These are phyloP conservation scores for Collybiopsis confluens DNA, from an alignment of 768 basidiomycete species.

Conservation along the genomic window DNA sequence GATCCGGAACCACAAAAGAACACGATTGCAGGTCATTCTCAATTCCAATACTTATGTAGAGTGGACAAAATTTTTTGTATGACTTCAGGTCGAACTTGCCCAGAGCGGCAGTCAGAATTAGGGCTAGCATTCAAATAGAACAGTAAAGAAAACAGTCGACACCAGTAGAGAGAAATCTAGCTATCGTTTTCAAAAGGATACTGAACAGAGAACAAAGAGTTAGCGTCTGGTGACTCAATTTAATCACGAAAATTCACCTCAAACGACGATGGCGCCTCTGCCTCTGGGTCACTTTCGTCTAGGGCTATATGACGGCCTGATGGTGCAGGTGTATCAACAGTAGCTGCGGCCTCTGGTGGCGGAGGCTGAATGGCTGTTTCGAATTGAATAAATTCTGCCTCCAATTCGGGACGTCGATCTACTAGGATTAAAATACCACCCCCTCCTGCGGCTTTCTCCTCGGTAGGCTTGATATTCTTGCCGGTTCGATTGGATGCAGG, in stretches of 20 bases:
- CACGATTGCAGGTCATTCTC: no score
- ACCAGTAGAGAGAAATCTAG: conserved; percentile 29
- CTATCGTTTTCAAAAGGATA: conserved; percentile 74
- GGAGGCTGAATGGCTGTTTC: conserved; percentile 30
- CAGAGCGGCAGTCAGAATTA: no score
- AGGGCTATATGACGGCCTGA: conserved; percentile 60
- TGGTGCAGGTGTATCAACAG: conserved; percentile 26
- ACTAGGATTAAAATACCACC: conserved; percentile 84
- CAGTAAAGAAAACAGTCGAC: not conserved
- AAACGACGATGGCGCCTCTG: conserved; percentile 73
- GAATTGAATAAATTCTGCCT: conserved; percentile 69
- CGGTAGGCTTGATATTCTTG: conserved; percentile 30
- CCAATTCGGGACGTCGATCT: conserved; percentile 68
- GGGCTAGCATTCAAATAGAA: not conserved
- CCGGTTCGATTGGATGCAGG: conserved; percentile 28
- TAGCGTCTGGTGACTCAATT: conserved; percentile 14
- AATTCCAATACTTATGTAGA: no score
- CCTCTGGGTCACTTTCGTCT: conserved; percentile 69
- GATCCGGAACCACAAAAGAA: not conserved
- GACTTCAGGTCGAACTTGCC: no score
- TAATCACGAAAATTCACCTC: conserved; percentile 54
- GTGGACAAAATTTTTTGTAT: no score
- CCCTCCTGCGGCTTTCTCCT: conserved; percentile 70
- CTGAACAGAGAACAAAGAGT: conserved; percentile 31
- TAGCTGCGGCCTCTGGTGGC: conserved; percentile 24